A percentile compares a stretch with the other conserved stretches of the same genome.
phyloP scores from a whole-genome alignment of 148 eudicot genomes.

The Spergularia marina region DNA sequence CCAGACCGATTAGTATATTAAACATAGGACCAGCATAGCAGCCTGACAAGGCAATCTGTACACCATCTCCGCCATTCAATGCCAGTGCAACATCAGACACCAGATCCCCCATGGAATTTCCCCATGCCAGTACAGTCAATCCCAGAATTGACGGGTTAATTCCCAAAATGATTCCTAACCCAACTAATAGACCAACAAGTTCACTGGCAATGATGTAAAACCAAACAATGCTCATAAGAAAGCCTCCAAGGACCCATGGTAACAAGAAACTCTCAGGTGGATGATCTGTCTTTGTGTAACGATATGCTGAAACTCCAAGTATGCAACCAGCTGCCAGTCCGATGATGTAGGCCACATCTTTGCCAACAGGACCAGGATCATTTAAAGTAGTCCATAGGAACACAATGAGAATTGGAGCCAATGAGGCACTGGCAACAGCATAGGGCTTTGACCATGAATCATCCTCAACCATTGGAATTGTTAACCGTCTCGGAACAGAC shows the following conservation, averaged over 20 bases:
- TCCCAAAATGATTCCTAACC: slow-evolving; percentile 64
- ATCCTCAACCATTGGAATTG: slow-evolving; percentile 83
- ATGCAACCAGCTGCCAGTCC: slow-evolving; percentile 42
- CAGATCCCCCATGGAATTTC: slow-evolving; percentile 95
- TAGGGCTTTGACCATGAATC: slow-evolving; percentile 77
- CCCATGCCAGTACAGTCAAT: slow-evolving; percentile 96
- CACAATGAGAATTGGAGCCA: slow-evolving; percentile 76
- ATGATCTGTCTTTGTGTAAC: slow-evolving; percentile 50
- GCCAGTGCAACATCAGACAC: slow-evolving; percentile 82
- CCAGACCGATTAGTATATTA: slow-evolving; percentile 84
- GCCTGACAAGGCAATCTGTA: slow-evolving; percentile 90
- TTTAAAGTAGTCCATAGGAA: slow-evolving; percentile 58
- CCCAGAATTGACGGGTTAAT: slow-evolving; percentile 88
- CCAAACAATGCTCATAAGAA: slow-evolving; percentile 93
- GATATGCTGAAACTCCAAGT: slow-evolving; percentile 52
- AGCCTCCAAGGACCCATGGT: slow-evolving; percentile 84
- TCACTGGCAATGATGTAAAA: slow-evolving; percentile 94
- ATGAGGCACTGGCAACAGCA: slow-evolving; percentile 71
- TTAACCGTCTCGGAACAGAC: slow-evolving; percentile 68
- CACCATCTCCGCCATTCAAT: slow-evolving; percentile 80
- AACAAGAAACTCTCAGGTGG: slow-evolving; percentile 71
- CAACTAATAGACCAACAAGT: slow-evolving; percentile 79
- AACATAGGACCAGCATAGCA: slow-evolving; percentile 99
- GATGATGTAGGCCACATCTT: slow-evolving; percentile 38
- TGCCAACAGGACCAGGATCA: slow-evolving; percentile 36